Conservation (phyloP, 371 early-diverging fungal genomes). For the Lichtheimia ornata region DNA sequence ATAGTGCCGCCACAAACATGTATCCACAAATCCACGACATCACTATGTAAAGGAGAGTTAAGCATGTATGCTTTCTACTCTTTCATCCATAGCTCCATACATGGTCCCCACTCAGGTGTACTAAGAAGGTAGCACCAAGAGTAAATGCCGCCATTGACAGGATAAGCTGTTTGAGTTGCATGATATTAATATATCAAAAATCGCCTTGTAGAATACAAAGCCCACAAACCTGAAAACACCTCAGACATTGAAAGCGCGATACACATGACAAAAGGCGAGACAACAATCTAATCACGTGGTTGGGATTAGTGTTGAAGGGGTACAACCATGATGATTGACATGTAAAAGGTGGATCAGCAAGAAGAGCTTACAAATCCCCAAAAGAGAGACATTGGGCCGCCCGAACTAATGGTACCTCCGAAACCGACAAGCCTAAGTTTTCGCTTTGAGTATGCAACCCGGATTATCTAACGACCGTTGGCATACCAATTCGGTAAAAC, state of each 20-base stretch:
- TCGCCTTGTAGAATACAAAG: too few relatives aligned
- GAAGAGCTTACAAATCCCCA: conserved; percentile 22
- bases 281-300: conserved; percentile 23
- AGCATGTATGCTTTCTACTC: neutral
- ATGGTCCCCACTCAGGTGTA: conserved; percentile 36
- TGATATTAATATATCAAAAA: too few relatives aligned
- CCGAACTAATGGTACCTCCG: conserved; percentile 27
- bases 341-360: too few relatives aligned
- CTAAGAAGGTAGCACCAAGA: conserved; percentile 34
- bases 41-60: conserved; percentile 18
- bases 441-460: too few relatives aligned
- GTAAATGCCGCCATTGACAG: conserved; percentile 39
- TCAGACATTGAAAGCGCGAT: conserved; percentile 41
- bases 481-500: conserved; percentile 24
- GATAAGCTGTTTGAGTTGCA: conserved; percentile 16
- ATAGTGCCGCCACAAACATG: conserved; percentile 26
- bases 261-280: conserved; percentile 32
- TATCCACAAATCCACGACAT: conserved; percentile 44
- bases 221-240: conserved; percentile 23
- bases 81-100: conserved; percentile 17
- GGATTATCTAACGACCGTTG: neutral
- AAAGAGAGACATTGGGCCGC: conserved; percentile 40
- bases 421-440: conserved; percentile 29
- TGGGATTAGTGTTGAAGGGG: too few relatives aligned
- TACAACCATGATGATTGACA: too few relatives aligned